Evolutionary conservation across 2,329 filamentous ascomycete species (phyloP), one percentile per base, ranked within the genome.

Genomic region (Fusarium sp.): DNA sequence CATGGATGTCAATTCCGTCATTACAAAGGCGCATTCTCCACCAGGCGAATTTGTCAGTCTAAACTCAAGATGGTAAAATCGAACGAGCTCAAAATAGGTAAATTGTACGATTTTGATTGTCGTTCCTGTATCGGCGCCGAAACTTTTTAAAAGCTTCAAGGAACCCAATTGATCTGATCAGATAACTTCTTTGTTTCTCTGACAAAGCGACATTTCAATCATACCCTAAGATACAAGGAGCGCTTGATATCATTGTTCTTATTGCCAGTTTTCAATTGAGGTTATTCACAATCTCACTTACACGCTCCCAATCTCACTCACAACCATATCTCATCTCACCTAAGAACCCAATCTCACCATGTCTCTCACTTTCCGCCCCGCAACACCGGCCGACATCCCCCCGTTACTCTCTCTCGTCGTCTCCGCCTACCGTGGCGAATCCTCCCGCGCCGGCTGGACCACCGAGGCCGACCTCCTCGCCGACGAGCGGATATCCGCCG

Each of bases 401-500:
- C 48, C 68, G 13, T 59, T 84, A 28, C 78, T 81, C 22, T 62
- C 76, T 5, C 79, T 85, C 52, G 77, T 85, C 49, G 76, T 78
- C 49, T 79, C 80, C 3, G 83, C 83, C 39, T 85, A 83, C 75
- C 82, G 82, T 60, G 83, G 83, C 52, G 78, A 79, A 4, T 56
- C 73, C 24, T 80, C 77, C 67, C 77, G 79, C 31, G 70, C 74
- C 17, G 83, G 83, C 54, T 85, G 83, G 83, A 85, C 83, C 15
- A 84, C 81, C 6, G 83, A 84, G 65, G 81, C 82, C 17, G 80
- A 84, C 58, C 76, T 84, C 10, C 68, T 85, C 20, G 73, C 72
- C 11, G 82, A 81, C 71, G 75, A 81, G 24, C 82, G 83, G 74
- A 85, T 85, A 73, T 78, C 81, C 63, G 63, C 73, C 2, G 63